phyloP scores from a whole-genome alignment of 129 eudicot species.

The Tagetes patula region DNA sequence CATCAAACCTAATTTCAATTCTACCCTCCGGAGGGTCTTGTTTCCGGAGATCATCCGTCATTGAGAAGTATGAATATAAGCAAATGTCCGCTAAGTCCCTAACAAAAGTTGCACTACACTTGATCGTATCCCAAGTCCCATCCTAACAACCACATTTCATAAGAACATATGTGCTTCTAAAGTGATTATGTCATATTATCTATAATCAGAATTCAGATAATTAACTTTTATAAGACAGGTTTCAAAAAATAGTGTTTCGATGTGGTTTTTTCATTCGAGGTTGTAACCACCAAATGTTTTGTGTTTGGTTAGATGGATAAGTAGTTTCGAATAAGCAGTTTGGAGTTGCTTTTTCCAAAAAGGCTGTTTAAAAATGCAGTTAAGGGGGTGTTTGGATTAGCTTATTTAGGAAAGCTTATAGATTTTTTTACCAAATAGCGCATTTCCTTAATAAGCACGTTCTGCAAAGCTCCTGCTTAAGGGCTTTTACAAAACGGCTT shows the following conservation, averaged over 20 bases:
- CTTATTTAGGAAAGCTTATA: no score
- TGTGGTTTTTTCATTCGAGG: not conserved
- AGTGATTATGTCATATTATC: not conserved
- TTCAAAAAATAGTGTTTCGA: not conserved
- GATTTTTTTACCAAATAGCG: no score
- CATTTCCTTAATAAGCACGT: not conserved
- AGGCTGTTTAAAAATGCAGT: not conserved
- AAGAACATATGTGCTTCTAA: not conserved
- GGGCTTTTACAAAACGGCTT: not conserved
- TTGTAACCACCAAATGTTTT: not conserved
- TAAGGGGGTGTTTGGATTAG: no score
- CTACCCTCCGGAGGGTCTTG: conserved; percentile 65
- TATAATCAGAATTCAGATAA: not conserved
- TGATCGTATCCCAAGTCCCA: conserved; percentile 72
- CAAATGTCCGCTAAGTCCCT: conserved; percentile 80
- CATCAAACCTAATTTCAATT: conserved; percentile 71
- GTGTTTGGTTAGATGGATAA: not conserved
- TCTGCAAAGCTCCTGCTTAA: not conserved
- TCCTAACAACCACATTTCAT: conserved; percentile 50
- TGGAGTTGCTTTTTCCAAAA: not conserved
- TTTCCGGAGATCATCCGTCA: conserved; percentile 64
- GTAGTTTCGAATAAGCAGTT: not conserved
- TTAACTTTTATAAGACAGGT: not conserved
- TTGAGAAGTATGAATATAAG: conserved; percentile 70
- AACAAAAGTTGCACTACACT: conserved; percentile 59